phyloP scores from a whole-genome alignment of 2,329 filamentous ascomycete species.

The Ophiostoma himal-ulmi region DNA sequence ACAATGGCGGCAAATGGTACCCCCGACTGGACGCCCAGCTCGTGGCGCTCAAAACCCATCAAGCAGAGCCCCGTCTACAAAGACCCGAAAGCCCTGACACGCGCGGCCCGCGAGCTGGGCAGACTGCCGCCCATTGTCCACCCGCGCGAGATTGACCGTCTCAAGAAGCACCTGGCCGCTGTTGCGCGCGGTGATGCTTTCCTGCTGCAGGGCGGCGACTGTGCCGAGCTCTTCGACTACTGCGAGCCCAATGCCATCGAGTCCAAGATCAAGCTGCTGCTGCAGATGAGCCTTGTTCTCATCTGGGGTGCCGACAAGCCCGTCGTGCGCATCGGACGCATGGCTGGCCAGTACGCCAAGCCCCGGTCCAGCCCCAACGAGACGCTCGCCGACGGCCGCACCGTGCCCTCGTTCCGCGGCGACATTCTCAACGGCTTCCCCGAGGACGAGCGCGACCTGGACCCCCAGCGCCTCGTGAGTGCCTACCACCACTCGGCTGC shows the following conservation, averaged over 20 bases:
- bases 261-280: constrained; percentile 89
- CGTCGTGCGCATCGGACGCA: constrained; percentile 88
- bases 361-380: constrained; percentile 86
- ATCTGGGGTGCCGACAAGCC: constrained; percentile 80
- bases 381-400: constrained; percentile 62
- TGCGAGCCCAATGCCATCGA: constrained; percentile 86
- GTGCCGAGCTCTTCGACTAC: constrained; percentile 95
- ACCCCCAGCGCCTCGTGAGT: constrained; percentile 76
- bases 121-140: constrained; percentile 73
- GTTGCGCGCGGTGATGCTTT: constrained; percentile 89
- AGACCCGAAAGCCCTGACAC: constrained; percentile 53
- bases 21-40: constrained; percentile 51
- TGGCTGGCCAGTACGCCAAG: constrained; percentile 97
- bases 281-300: constrained; percentile 94
- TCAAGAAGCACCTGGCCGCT: constrained; percentile 73
- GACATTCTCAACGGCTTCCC: constrained; percentile 92
- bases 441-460: constrained; percentile 67
- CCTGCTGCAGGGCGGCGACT: constrained; percentile 92
- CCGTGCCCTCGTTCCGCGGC: constrained; percentile 85
- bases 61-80: constrained; percentile 69
- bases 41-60: constrained; percentile 73
- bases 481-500: constrained; percentile 95
- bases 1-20: constrained; percentile 18
- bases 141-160: constrained; percentile 69
- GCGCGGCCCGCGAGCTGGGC: constrained; percentile 58